Evolutionary conservation across 371 early-diverging fungal genomes (phyloP), one percentile per base, ranked within the genome.

Genomic region (Mucor velutinosus): DNA sequence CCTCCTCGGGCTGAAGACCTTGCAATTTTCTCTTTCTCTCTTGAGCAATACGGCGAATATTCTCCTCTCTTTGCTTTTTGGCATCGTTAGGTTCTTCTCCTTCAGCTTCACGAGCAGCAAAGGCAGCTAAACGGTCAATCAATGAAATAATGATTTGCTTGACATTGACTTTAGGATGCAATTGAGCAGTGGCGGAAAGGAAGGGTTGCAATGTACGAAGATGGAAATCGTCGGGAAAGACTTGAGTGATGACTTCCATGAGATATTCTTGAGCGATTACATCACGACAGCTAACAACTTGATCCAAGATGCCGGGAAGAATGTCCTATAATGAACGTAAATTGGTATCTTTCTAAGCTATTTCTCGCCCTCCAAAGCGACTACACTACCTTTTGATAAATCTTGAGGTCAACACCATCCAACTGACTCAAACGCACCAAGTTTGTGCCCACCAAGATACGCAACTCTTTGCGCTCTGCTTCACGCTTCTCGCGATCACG

Each of bases 181-280:
- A 84, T 66, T 92, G 91, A 10, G 95, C 96, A 23, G 94, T 92
- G 4, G 96, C 95, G 4, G 93, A 89, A 56, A 98, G 83, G 72
- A 97, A 90, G 35, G 91, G 89, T 39, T 94, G 93, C 43, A 99
- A 82, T 0, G 97, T 94, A 35, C 93, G 88, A 39, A 98, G 79
- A 72, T 98, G 99, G 81, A 96, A 97, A 65, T 97, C 97, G 69
- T 97, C 98, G 58, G 91, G 94, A 74, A 97, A 98, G 7, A 95
- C 95, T 85, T 98, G 97, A 66, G 97, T 94, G 53, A 97, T 95
- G 25, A 94, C 97, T 76, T 99, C 98, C 97, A 98, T 96, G 37
- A 99, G 83, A 66, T 99, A 99, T 71, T 98, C 98, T 75, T 99
- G 98, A n/a, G 98, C 99, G 67, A 99, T 93, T 15, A 95, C 91